Evolutionary conservation across 306 rosid species (phyloP).

Genomic region (Fragaria iinumae): DNA sequence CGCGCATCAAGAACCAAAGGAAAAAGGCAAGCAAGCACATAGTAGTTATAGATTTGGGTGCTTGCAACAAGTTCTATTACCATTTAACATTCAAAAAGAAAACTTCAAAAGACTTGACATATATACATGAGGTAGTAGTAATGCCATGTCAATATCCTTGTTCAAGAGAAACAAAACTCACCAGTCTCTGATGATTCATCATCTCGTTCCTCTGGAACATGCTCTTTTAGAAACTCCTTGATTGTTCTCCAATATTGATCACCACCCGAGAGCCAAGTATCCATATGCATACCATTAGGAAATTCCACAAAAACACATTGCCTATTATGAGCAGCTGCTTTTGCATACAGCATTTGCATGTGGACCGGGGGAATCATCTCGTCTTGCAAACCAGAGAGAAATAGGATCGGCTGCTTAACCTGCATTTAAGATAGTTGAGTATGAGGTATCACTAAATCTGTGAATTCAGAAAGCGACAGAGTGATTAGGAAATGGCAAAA

Average conservation of each 20-base stretch:
- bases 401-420: constrained; percentile 95
- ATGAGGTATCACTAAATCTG: constrained; percentile 17
- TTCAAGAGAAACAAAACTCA: constrained; percentile 18
- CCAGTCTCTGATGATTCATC: constrained; percentile 47
- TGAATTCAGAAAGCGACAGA: not conserved
- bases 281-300: constrained; percentile 98
- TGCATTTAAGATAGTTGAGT: constrained; percentile 33
- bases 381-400: constrained; percentile 93
- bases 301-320: constrained; percentile 72
- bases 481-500: not conserved
- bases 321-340: constrained; percentile 87
- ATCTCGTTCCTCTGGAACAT: constrained; percentile 50
- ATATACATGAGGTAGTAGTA: not conserved
- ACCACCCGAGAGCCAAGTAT: constrained; percentile 94
- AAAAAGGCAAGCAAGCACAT: not conserved
- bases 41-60: not conserved
- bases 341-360: constrained; percentile 88
- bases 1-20: constrained; percentile 6
- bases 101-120: not conserved
- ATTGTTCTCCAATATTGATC: constrained; percentile 85
- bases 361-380: constrained; percentile 97
- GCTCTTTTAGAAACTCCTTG: constrained; percentile 61
- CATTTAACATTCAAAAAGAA: not conserved
- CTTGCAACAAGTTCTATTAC: not conserved
- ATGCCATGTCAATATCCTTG: not conserved